A percentile compares a stretch with the other conserved stretches of the same genome.
These are phyloP conservation scores for Eimeria mitis DNA, from an alignment of 169 alveolate species.

Conservation along the genomic window DNA sequence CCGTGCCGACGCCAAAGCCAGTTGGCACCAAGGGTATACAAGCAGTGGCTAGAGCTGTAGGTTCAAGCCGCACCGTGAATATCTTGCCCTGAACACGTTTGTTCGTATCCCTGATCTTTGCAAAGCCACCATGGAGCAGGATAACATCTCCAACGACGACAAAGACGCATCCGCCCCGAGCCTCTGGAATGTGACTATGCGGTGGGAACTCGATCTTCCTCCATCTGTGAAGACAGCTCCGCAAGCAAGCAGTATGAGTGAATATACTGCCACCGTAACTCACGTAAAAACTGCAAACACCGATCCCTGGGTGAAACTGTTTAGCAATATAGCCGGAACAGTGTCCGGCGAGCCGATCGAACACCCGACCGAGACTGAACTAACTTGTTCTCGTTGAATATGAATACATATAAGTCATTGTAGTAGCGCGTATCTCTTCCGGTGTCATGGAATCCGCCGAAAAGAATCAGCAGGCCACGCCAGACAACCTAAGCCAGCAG, in stretches of 20 bases:
- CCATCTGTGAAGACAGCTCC: constrained; percentile 51
- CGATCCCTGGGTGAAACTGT: neutral
- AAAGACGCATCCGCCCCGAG: constrained; percentile 83
- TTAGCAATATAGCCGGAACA: neutral
- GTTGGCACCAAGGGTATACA: neutral
- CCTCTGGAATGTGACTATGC: constrained; percentile 68
- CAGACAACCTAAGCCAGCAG: constrained; percentile 84
- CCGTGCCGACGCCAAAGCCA: neutral
- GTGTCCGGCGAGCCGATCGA: neutral
- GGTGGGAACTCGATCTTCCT: constrained; percentile 77
- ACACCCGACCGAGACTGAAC: neutral
- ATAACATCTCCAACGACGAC: constrained; percentile 76
- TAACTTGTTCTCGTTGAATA: constrained; percentile 74
- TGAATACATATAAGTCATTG: constrained; percentile 90
- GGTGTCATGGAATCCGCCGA: constrained; percentile 96
- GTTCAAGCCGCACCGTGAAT: constrained; percentile 40
- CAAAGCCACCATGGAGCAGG: constrained; percentile 94
- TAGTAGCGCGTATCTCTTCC: constrained; percentile 90
- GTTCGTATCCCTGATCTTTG: constrained; percentile 90
- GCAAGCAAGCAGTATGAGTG: neutral
- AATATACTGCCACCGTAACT: neutral
- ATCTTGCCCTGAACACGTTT: constrained; percentile 90
- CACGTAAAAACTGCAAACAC: neutral
- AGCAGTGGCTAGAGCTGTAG: neutral
- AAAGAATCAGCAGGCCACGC: constrained; percentile 91